These are phyloP conservation scores for Globisporangium solare DNA, from an alignment of 352 stramenopile species.

Conservation along the genomic window DNA sequence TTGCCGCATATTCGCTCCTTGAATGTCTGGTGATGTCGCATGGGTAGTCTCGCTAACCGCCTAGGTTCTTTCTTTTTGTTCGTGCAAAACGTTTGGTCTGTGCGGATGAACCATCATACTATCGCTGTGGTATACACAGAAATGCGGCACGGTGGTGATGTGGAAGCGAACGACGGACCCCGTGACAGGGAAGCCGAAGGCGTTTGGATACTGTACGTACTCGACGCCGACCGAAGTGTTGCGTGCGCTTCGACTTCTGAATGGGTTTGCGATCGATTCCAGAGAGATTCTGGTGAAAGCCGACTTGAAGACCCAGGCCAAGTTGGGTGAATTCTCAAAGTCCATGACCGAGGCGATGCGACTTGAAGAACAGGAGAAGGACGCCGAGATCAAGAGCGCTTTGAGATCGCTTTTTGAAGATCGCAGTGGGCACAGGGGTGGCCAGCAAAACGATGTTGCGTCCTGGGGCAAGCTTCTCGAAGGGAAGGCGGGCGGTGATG, in stretches of 20 bases:
- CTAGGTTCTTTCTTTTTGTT: neutral
- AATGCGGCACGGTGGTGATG: constrained; percentile 34
- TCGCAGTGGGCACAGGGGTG: constrained; percentile 26
- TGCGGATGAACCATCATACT: neutral
- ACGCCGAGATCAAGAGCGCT: constrained; percentile 19
- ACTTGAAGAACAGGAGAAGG: constrained; percentile 18
- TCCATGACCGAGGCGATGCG: constrained; percentile 22
- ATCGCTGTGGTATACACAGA: constrained; percentile 7
- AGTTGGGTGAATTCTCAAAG: constrained; percentile 25
- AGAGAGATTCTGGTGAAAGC: constrained; percentile 40
- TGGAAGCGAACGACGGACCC: constrained; percentile 48
- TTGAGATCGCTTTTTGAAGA: constrained; percentile 28
- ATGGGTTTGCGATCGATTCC: constrained; percentile 36
- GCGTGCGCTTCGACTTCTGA: constrained; percentile 40
- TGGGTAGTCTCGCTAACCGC: neutral
- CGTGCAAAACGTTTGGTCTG: neutral
- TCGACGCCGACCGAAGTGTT: constrained; percentile 25
- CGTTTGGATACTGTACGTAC: constrained; percentile 48
- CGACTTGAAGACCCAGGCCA: constrained; percentile 29
- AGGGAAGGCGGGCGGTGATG: neutral
- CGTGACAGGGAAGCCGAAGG: constrained; percentile 34
- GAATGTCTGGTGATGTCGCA: neutral
- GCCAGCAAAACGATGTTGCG: constrained; percentile 30
- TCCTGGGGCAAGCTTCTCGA: constrained; percentile 29
- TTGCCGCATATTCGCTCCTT: neutral